Evolutionary conservation across 305 asterid species (phyloP), one percentile per base, ranked within the genome.

Genomic region (Salvia sclarea): DNA sequence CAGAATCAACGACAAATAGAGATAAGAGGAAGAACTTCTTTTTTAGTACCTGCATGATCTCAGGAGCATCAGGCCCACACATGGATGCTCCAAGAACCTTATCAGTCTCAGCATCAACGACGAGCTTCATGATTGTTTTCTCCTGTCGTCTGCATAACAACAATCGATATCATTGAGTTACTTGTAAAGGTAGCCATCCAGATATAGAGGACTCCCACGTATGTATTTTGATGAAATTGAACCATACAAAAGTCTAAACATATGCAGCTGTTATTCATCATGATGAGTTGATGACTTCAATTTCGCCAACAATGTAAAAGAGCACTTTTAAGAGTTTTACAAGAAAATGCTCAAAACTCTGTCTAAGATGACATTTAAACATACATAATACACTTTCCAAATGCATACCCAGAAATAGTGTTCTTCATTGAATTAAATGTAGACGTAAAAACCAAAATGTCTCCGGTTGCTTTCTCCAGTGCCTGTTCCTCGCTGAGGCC

Each of bases 21-120:
- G 28, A 4, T 21, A 12, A 12, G 58, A 25, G 43, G 66, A 38
- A 9, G 16, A 13, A 35, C 1, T 8, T 24, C 21, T 35, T 5
- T 5, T 35, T 4, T 3, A 12, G 68, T 76, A 89, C 98, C 98
- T 94, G 96, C 93, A 94, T 91, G 74, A 91, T 91, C 80, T 95
- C 99, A 65, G 97, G 84, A 55, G 99, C 96, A 77, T 95, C 98
- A 16, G 98, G 90, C 68, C 99, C 99, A 63, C 98, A 91, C 98
- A 95, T 91, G 77, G 99, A 84, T 59, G 98, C 99, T 72, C 98
- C 99, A 60, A 94, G 79, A 79, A 95, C 99, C 80, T 86, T 91
- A 72, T 95, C 99, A 0, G 89, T 88, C 84, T 84, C 88, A 59
- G 84, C 85, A 54, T 91, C 96, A 31, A 91, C 97, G 22, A 91